These are phyloP conservation scores for Apiospora malaysiana DNA, from an alignment of 2,329 filamentous ascomycete species.

Conservation along the genomic window DNA sequence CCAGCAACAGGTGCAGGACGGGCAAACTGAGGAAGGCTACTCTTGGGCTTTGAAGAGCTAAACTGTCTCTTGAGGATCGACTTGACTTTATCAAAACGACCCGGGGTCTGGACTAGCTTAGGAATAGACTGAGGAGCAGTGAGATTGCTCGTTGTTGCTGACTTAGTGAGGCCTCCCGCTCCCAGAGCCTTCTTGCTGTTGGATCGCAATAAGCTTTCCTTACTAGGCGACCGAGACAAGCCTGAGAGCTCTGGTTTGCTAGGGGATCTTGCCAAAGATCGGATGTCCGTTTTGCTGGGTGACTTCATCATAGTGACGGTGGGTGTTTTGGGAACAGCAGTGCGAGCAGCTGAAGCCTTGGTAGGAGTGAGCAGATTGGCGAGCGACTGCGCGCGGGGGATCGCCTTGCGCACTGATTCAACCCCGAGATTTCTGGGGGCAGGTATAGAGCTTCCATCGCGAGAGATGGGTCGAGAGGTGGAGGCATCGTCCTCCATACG, in stretches of 20 bases:
- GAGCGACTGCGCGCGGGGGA: conserved; percentile 53
- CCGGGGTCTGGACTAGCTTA: conserved; percentile 51
- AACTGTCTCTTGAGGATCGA: conserved; percentile 59
- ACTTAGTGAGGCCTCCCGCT: conserved; percentile 50
- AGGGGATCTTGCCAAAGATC: conserved; percentile 47
- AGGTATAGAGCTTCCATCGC: conserved; percentile 56
- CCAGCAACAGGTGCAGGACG: conserved; percentile 39
- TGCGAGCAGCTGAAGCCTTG: conserved; percentile 72
- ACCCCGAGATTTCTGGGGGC: conserved; percentile 50
- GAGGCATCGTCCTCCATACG: conserved; percentile 72
- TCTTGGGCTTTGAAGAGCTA: conserved; percentile 47
- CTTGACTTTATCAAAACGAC: conserved; percentile 61
- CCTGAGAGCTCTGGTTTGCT: conserved; percentile 51
- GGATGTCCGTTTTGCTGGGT: conserved; percentile 54
- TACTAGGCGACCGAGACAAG: conserved; percentile 47
- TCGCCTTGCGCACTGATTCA: conserved; percentile 34
- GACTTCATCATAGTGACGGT: conserved; percentile 61
- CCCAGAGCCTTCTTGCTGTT: conserved; percentile 30
- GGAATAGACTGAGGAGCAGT: conserved; percentile 38
- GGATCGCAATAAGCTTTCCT: conserved; percentile 55
- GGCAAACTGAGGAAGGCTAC: conserved; percentile 54
- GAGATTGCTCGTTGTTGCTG: conserved; percentile 55
- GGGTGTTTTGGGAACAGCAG: conserved; percentile 58
- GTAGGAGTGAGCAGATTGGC: conserved; percentile 77
- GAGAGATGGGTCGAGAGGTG: conserved; percentile 64